Evolutionary conservation across 2,329 filamentous ascomycete species (phyloP).

Genomic region (Zalaria obscura): DNA sequence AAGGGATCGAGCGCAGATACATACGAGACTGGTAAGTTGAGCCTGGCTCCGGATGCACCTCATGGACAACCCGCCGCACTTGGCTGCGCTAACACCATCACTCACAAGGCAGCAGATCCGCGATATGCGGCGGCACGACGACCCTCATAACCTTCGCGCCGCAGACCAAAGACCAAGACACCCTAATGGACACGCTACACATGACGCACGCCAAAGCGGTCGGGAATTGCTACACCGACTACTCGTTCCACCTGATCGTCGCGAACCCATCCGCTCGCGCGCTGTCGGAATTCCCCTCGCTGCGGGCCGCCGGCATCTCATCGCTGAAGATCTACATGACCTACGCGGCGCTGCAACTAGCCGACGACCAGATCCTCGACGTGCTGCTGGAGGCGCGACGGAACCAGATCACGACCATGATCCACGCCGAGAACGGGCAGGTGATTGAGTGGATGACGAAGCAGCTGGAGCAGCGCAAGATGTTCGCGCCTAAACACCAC

Average conservation of each 20-base stretch:
- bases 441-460: slow-evolving; percentile 40
- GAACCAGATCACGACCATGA: slow-evolving; percentile 39
- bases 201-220: slow-evolving; percentile 28
- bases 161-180: slow-evolving; percentile 29
- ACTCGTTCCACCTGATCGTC: slow-evolving; percentile 27
- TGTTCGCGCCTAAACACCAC: slow-evolving; percentile 39
- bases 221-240: slow-evolving; percentile 34
- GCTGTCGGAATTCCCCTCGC: slow-evolving; percentile 20
- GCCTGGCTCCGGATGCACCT: slow-evolving; percentile 9
- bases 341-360: slow-evolving; percentile 23
- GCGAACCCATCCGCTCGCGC: slow-evolving; percentile 21
- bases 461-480: slow-evolving; percentile 33
- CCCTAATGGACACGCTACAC: slow-evolving; percentile 27
- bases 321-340: slow-evolving; percentile 29
- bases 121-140: slow-evolving; percentile 34
- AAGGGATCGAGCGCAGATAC: slow-evolving; percentile 25
- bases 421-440: slow-evolving; percentile 41
- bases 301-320: slow-evolving; percentile 22
- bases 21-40: slow-evolving; percentile 19
- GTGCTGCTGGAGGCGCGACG: slow-evolving; percentile 23
- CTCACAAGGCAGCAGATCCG: slow-evolving; percentile 21
- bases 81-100: too few species aligned
- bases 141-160: slow-evolving; percentile 35
- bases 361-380: slow-evolving; percentile 24
- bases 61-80: too few species aligned